Evolutionary conservation across 768 basidiomycete species (phyloP), one percentile per base, ranked within the genome.

Genomic region (Suillus lakei): DNA sequence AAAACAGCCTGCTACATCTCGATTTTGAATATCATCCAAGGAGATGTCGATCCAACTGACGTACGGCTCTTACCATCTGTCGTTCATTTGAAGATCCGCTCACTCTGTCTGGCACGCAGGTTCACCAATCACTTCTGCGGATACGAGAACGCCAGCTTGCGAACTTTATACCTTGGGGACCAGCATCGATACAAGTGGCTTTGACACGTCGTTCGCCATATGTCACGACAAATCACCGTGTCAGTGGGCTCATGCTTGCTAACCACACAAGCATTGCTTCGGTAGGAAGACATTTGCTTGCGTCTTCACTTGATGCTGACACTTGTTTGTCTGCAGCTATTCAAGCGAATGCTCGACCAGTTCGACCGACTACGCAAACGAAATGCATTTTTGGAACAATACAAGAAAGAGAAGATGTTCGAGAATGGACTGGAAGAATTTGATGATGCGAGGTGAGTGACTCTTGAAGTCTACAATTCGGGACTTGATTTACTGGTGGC

Each of bases 221-320:
- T 73, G 81, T 98, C 61, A 84, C 88, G 5, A 89, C 92, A 44
- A 92, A 91, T 71, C 96, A 99, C 77, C 91, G 96, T 15, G 96
- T 99, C 63, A 98, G 96, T 75, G 97, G 97, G 0, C 84, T 99
- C 60, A 99, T 99, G 98, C 86, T 99, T 59, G 98, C 96, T 12
- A 99, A 99, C 72, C 98, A 99, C 76, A 99, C 98, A n/a, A 96
- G 95, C 71, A 95, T 99, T 65, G 95, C 95, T 32, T 96, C 95
- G 39, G 93, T 96, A 70, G 46, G 91, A 84, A 10, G 8, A 1
- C 61, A 62, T 58, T 60, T 55, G 34, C 23, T 36, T 30, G 3
- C 21, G 6, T 41, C 23, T 30, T 21, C 16, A 41, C 16, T 58
- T 3, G 28, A 41, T 21, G 34, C 59, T 60, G 5, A 67, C 16